phyloP scores from a whole-genome alignment of 345 rosid genomes.

The Raphanus sativus region DNA sequence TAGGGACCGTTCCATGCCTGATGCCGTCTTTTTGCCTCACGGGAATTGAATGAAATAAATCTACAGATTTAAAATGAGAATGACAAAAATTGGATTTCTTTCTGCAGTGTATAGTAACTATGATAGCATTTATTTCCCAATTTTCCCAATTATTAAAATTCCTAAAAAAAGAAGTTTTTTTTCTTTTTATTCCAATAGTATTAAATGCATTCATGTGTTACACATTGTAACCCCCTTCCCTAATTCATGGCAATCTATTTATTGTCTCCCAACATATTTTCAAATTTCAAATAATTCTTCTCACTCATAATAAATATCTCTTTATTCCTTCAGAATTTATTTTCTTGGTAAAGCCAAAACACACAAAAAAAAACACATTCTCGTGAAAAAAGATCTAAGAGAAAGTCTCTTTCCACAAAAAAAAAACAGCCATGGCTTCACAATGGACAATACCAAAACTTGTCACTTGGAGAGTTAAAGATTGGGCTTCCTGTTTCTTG shows the following conservation, averaged over 20 bases:
- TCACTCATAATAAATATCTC: constrained; percentile 31
- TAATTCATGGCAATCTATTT: constrained; percentile 34
- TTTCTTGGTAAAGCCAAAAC: constrained; percentile 1
- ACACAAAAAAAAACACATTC: constrained; percentile 4
- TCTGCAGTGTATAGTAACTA: not conserved
- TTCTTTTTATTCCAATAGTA: constrained; percentile 33
- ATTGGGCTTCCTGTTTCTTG: constrained; percentile 66
- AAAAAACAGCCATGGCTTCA: constrained; percentile 40
- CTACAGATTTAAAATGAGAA: not conserved
- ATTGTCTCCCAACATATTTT: constrained; percentile 31
- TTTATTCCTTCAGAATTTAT: not conserved
- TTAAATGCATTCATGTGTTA: constrained; percentile 44
- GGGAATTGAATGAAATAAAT: not conserved
- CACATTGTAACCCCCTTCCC: constrained; percentile 33
- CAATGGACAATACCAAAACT: constrained; percentile 51
- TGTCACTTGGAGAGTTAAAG: constrained; percentile 59
- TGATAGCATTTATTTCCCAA: not conserved
- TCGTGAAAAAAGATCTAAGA: not conserved
- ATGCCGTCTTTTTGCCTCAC: not conserved
- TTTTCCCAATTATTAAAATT: too few relatives aligned
- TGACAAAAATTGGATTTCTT: not conserved
- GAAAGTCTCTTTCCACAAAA: not conserved
- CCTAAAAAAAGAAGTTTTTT: not conserved
- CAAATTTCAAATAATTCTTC: constrained; percentile 52
- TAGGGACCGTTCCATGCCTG: not conserved